Base-by-base conservation (phyloP, 495 filamentous ascomycete species). In the Diplogelasinospora grovesii region DNA sequence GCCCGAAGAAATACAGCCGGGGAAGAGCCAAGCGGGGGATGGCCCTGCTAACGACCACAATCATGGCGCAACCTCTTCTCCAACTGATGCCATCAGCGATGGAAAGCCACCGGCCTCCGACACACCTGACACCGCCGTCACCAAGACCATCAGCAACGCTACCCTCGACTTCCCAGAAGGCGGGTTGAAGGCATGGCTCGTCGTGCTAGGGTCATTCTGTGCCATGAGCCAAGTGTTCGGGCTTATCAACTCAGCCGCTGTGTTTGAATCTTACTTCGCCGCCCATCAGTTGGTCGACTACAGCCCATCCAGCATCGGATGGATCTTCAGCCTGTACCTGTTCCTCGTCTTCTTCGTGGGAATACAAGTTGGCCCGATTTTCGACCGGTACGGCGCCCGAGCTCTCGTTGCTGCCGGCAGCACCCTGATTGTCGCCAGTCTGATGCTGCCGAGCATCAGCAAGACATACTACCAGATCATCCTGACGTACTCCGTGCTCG, bases 281-380 rank as follows among this genome's bases (percentile, higher is more conserved):
- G 65, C 67, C 5, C 58, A 83, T 51, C 78, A 85, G 56, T 66
- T 85, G 11, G 54, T 62, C 1, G 46, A 60, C 11, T 73, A 80
- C 59, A 67, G 49, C 28, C 56, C 73, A 4, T 68, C 71, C 10
- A 68, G 77, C 40, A 74, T 83, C 19, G 78, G 79, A 31, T 83
- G 79, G 81, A 79, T 85, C 43, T 73, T 77, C 11, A 75, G 74
- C 20, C 53, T 78, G 1, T 74, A 82, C 22, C 63, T 79, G 19
- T 83, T 82, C 42, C 62, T 82, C 15, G 75, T 78, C 9, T 70
- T 82, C 22, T 80, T 81, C 39, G 62, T 76, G 6, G 81, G 79
- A 5, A 73, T 82, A 5, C 78, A 82, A 50, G 71, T 80, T 27
- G 81, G 81, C 2, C 79, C 81, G n/a, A 48, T 85, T 4, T 85